Conservation (phyloP, 2,329 filamentous ascomycete species). For the Pseudopyrenochaeta lycopersici region DNA sequence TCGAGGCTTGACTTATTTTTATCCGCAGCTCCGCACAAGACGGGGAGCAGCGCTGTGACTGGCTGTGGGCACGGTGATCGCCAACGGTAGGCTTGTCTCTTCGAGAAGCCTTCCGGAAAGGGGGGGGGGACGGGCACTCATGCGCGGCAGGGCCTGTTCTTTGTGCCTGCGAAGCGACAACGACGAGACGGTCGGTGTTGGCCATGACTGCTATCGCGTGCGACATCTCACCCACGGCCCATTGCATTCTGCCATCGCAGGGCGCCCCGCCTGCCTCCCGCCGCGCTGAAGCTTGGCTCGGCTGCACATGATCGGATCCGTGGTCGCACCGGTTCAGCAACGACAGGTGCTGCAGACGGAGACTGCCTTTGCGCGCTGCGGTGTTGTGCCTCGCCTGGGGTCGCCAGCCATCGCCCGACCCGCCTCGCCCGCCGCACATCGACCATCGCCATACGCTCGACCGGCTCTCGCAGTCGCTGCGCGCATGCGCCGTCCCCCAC, state of each 20-base stretch:
- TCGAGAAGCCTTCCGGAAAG: constrained; percentile 1
- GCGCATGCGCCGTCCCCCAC: constrained; percentile 38
- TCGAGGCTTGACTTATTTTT: constrained; percentile 20
- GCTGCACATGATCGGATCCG: constrained; percentile 46
- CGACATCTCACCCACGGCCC: background rate
- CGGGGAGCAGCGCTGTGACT: constrained; percentile 10
- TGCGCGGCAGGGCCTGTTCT: constrained; percentile 1
- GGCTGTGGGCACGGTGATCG: constrained; percentile 1
- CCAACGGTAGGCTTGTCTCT: constrained; percentile 1
- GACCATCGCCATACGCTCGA: constrained; percentile 10
- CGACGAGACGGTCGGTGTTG: too few species aligned
- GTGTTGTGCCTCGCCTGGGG: constrained; percentile 1
- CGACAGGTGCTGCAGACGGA: constrained; percentile 16
- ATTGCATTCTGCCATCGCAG: constrained; percentile 1
- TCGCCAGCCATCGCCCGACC: constrained; percentile 3
- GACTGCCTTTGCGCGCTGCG: constrained; percentile 10
- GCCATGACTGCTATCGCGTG: too few species aligned
- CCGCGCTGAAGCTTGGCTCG: constrained; percentile 26
- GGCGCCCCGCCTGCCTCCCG: constrained; percentile 11
- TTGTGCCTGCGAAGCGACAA: background rate
- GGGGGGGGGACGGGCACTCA: background rate
- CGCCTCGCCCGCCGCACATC: constrained; percentile 17
- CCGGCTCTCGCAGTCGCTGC: constrained; percentile 22
- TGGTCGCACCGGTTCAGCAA: constrained; percentile 46
- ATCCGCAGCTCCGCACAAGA: constrained; percentile 3